phyloP scores from a whole-genome alignment of 2,329 filamentous ascomycete species.

The Herpomyces periplanetae region DNA sequence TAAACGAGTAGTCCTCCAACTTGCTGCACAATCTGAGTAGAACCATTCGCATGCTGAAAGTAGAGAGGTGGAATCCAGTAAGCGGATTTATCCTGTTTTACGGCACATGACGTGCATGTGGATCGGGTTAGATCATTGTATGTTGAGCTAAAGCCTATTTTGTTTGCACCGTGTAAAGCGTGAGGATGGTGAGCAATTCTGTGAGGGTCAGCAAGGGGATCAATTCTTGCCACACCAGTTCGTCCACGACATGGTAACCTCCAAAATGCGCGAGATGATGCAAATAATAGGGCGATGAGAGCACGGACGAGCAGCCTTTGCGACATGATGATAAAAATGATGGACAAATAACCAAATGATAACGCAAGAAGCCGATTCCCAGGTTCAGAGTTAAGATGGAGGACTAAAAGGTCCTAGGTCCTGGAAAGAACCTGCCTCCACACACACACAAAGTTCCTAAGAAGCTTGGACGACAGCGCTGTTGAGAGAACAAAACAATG shows the following conservation, averaged over 20 bases:
- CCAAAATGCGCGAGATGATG: conserved; percentile 28
- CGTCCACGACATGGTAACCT: conserved; percentile 44
- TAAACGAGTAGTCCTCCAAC: conserved; percentile 64
- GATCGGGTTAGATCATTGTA: conserved; percentile 17
- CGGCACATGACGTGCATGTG: conserved; percentile 40
- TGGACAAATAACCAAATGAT: no score
- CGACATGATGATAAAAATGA: conserved; percentile 3
- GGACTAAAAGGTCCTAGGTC: no score
- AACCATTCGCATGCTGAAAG: conserved; percentile 27
- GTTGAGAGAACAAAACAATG: conserved; percentile 5
- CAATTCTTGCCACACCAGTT: conserved; percentile 27
- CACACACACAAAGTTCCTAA: no score
- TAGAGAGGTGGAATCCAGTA: conserved; percentile 55
- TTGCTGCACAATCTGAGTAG: conserved; percentile 26
- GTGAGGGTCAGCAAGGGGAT: conserved; percentile 29
- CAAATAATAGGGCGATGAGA: conserved; percentile 7
- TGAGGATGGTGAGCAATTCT: conserved; percentile 23
- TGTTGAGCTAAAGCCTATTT: conserved; percentile 21
- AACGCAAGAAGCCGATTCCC: no score
- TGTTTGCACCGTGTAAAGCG: conserved; percentile 29
- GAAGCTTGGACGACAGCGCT: no score
- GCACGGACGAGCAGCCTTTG: conserved; percentile 2
- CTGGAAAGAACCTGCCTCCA: no score
- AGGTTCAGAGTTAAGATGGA: no score
- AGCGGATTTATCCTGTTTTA: conserved; percentile 42